A percentile compares a stretch with the other conserved stretches of the same genome.
phyloP scores from a whole-genome alignment of 139 green algal genomes.

The Gonium pectorale region DNA sequence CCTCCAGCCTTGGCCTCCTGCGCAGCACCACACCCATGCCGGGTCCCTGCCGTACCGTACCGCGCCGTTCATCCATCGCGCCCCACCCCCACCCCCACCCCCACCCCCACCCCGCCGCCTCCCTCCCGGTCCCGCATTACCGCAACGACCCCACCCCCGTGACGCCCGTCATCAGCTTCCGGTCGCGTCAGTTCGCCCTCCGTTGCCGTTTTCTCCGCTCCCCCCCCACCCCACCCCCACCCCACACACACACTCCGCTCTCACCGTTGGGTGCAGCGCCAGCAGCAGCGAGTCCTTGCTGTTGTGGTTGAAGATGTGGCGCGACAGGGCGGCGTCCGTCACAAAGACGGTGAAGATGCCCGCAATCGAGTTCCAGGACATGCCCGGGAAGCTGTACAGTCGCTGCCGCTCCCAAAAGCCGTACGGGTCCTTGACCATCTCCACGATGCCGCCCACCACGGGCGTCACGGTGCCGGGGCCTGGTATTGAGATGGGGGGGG shows the following conservation, averaged over 20 bases:
- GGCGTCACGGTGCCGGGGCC: constrained; percentile 69
- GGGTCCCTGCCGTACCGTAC: no score
- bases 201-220: neutral
- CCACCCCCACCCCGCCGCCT: neutral
- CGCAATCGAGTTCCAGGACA: constrained; percentile 83
- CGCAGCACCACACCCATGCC: no score
- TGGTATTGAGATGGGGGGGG: constrained; percentile 7
- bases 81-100: neutral
- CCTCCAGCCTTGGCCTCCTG: no score
- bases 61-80: neutral
- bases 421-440: constrained; percentile 86
- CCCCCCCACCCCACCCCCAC: neutral
- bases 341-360: constrained; percentile 85
- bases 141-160: neutral
- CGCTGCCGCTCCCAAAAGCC: constrained; percentile 75
- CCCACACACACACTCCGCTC: neutral
- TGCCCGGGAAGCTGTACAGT: constrained; percentile 66
- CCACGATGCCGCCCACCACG: constrained; percentile 82
- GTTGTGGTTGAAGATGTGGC: constrained; percentile 79
- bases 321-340: constrained; percentile 77
- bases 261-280: constrained; percentile 78
- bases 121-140: neutral
- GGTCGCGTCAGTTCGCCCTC: neutral
- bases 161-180: no score
- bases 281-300: constrained; percentile 75